Evolutionary conservation across 2,329 filamentous ascomycete species (phyloP).

Genomic region (Colletotrichum caudatum): DNA sequence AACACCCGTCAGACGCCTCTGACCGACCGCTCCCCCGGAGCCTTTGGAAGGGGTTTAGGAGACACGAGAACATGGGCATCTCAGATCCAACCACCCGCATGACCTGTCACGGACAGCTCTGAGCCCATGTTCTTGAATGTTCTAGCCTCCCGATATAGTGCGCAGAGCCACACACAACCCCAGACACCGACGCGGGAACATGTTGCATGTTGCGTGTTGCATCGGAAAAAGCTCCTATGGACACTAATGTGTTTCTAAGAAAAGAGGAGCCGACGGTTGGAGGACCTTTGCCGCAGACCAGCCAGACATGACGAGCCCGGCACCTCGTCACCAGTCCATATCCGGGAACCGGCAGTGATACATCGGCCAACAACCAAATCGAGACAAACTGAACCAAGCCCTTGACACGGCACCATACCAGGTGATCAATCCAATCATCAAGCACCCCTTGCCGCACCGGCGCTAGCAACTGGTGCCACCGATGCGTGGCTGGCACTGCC

Average conservation of each 20-base stretch:
- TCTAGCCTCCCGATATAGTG: conserved; percentile 25
- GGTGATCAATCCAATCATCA: conserved; percentile 28
- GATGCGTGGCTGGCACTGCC: conserved; percentile 20
- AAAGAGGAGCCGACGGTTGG: conserved; percentile 12
- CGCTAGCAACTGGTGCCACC: conserved; percentile 25
- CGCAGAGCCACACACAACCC: not conserved
- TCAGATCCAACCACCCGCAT: conserved; percentile 30
- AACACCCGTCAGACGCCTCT: conserved; percentile 20
- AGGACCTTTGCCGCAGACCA: not conserved
- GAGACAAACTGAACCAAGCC: not conserved
- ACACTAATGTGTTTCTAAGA: conserved; percentile 5
- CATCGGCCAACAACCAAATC: conserved; percentile 16
- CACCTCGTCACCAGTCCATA: conserved; percentile 17
- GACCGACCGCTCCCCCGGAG: conserved; percentile 33
- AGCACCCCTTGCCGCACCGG: conserved; percentile 15
- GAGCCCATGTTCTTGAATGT: conserved; percentile 24
- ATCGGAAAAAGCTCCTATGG: conserved; percentile 10
- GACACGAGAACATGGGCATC: conserved; percentile 4
- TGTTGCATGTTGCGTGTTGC: not conserved
- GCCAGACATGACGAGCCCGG: conserved; percentile 8
- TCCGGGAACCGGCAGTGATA: conserved; percentile 17
- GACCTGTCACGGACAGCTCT: conserved; percentile 36
- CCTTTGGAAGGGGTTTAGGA: not conserved
- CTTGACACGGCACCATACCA: conserved; percentile 1
- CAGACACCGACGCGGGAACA: not conserved